Conservation (phyloP, 768 basidiomycete species). For the Asterophora parasitica region DNA sequence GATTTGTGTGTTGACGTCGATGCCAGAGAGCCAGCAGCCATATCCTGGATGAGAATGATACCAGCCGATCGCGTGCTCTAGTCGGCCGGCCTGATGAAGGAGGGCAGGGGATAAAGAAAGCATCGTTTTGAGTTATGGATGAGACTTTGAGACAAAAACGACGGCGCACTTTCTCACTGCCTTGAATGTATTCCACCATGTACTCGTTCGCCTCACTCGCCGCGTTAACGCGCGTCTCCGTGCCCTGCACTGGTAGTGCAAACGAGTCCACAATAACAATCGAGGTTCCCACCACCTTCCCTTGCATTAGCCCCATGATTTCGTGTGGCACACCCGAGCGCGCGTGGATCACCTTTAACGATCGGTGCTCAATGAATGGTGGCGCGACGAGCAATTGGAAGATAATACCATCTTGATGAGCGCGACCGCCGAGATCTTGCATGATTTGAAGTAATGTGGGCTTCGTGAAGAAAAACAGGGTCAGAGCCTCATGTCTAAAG, state of each 20-base stretch:
- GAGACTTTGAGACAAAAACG: neutral
- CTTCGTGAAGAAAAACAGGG: conserved; percentile 29
- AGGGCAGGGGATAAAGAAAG: neutral
- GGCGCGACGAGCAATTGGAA: conserved; percentile 2
- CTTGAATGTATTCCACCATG: conserved; percentile 91
- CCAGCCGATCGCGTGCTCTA: conserved; percentile 93
- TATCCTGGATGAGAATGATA: conserved; percentile 99
- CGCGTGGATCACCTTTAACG: conserved; percentile 87
- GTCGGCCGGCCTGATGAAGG: conserved; percentile 60
- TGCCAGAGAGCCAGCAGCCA: conserved; percentile 98
- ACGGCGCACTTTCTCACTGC: conserved; percentile 65
- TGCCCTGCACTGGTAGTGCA: conserved; percentile 95
- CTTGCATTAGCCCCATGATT: conserved; percentile 99
- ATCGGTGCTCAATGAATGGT: neutral
- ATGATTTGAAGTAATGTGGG: conserved; percentile 79
- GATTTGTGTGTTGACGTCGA: conserved; percentile 96
- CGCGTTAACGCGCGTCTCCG: conserved; percentile 97
- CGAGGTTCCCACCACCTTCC: conserved; percentile 78
- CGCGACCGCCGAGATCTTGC: conserved; percentile 93
- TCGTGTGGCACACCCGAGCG: conserved; percentile 96
- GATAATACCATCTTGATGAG: conserved; percentile 84
- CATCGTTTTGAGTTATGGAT: neutral
- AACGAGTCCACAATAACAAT: conserved; percentile 94
- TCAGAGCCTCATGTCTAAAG: neutral
- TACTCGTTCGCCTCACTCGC: conserved; percentile 95